Evolutionary conservation across 2,329 filamentous ascomycete genomes (phyloP).

Genomic region (Botrytis hyacinthi): DNA sequence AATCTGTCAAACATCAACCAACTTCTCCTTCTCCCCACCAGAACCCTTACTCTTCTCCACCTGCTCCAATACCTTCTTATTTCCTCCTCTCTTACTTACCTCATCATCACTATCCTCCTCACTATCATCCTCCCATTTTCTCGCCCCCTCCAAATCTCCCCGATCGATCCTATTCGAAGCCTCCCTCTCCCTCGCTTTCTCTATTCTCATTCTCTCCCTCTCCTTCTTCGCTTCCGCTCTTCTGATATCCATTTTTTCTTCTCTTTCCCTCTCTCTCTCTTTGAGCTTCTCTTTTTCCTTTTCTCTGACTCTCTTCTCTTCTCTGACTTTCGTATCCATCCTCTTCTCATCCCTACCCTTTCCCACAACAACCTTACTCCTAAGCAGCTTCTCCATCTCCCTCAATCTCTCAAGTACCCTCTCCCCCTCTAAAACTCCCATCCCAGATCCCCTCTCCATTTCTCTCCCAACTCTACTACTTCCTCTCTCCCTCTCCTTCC

Average conservation of each 20-base stretch:
- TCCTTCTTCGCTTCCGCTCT: constrained; percentile 16
- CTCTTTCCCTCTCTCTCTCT: neutral
- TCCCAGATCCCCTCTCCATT: constrained; percentile 9
- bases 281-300: constrained; percentile 19
- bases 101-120: neutral
- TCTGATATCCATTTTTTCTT: neutral
- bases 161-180: constrained; percentile 24
- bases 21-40: constrained; percentile 27
- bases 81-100: neutral
- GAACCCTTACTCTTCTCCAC: constrained; percentile 7
- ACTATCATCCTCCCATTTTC: constrained; percentile 34
- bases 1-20: constrained; percentile 31
- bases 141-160: constrained; percentile 26
- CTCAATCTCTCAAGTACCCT: constrained; percentile 20
- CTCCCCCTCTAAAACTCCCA: neutral
- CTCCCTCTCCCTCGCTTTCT: constrained; percentile 2
- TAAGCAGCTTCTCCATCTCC: constrained; percentile 21
- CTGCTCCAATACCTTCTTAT: constrained; percentile 9
- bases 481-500: neutral
- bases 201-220: constrained; percentile 15
- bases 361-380: neutral
- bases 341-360: neutral
- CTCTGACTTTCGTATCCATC: neutral
- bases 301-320: neutral
- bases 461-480: neutral